Base-by-base conservation (phyloP, 2,329 filamentous ascomycete genomes). In the Tolypocladium album region DNA sequence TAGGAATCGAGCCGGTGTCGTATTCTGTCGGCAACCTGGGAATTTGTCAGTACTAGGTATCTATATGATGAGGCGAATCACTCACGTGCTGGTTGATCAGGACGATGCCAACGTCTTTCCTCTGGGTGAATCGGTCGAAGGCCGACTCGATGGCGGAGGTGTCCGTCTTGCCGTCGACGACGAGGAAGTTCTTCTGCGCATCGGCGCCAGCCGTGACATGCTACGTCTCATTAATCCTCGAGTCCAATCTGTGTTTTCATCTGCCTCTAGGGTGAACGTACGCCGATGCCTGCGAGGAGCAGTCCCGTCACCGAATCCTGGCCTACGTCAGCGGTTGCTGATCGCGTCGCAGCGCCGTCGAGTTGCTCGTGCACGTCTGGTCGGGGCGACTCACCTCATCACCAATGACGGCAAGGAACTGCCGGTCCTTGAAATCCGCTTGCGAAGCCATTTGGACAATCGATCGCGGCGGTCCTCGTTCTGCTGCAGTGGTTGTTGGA, bases 371-470 rank as follows among this genome's bases (percentile, higher is more conserved):
- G 45, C 58, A 60, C 38, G 55, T n/a, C 27, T 47, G 59, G 11
- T 47, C 22, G 38, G 57, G 57, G 59, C 20, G 34, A 60, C 74
- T 64, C 72, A 90, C 94, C 85, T 99, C 94, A 75, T 99, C 94
- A 58, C 94, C 94, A 72, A 99, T 99, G 56, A 99, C 93, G 65
- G 94, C 94, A 61, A 99, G 85, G 72, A 99, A 96, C 77, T 99
- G 89, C 69, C 94, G 85, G 77, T 97, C 92, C 78, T 92, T 88
- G 75, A 81, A 88, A 66, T 85, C 82, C 64, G 80, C 77, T 67
- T 82, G 78, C 55, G 78, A 77, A 61, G 80, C 69, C 78, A 82
- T 81, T 52, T 68, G 71, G 67, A 62, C 58, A 53, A 20, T 34
- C 31, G n/a, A 57, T 50, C 42, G 39, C 34, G 57, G 55, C 50